These are phyloP conservation scores for Azolla pinnata DNA, from an alignment of 75 land plant species.

Conservation along the genomic window DNA sequence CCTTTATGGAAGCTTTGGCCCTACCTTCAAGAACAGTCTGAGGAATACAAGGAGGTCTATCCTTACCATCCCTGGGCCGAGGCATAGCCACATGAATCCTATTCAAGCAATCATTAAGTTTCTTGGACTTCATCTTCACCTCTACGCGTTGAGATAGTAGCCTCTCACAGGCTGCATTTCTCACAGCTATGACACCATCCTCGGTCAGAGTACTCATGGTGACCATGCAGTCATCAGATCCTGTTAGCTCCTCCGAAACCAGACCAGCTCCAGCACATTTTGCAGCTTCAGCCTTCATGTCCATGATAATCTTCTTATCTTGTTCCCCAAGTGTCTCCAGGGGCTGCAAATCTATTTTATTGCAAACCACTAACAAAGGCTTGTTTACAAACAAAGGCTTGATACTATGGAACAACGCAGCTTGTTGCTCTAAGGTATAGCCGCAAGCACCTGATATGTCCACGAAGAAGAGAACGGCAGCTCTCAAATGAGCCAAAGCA, in stretches of 20 bases:
- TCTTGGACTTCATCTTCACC: slow-evolving; percentile 85
- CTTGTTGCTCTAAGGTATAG: slow-evolving; percentile 70
- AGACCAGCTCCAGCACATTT: slow-evolving; percentile 45
- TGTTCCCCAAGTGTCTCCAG: slow-evolving; percentile 64
- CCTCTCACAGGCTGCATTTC: slow-evolving; percentile 92
- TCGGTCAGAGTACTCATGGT: slow-evolving; percentile 90
- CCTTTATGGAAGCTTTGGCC: slow-evolving; percentile 15
- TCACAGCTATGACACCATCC: slow-evolving; percentile 76
- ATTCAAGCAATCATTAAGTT: slow-evolving; percentile 66
- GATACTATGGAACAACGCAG: slow-evolving; percentile 81
- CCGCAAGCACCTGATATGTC: slow-evolving; percentile 92
- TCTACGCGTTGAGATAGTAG: slow-evolving; percentile 81
- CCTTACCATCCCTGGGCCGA: slow-evolving; percentile 66
- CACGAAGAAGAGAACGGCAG: slow-evolving; percentile 78
- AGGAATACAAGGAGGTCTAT: slow-evolving; percentile 79
- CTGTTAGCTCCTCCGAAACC: slow-evolving; percentile 25
- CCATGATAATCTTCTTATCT: slow-evolving; percentile 53
- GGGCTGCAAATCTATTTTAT: slow-evolving; percentile 82
- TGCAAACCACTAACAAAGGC: slow-evolving; percentile 79
- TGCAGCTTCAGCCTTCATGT: slow-evolving; percentile 77
- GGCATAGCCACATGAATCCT: slow-evolving; percentile 91
- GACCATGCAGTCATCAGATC: slow-evolving; percentile 43
- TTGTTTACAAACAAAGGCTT: slow-evolving; percentile 83
- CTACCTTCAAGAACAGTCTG: slow-evolving; percentile 56
- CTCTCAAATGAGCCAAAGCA: slow-evolving; percentile 75